phyloP scores from a whole-genome alignment of 768 basidiomycete species.

The Tylopilus plumbeoviolaceoides region DNA sequence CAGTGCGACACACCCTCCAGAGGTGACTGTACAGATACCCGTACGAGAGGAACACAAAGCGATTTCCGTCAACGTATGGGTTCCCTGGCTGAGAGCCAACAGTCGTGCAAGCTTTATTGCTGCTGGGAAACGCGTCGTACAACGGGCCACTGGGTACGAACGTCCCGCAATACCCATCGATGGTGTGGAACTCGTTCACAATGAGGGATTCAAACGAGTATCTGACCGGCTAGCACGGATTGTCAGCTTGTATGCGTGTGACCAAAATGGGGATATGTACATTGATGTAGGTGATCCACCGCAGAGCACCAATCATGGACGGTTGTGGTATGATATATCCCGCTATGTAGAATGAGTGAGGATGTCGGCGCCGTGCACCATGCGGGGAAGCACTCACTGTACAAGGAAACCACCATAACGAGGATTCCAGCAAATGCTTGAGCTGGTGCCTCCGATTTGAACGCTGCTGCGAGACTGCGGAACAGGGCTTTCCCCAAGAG shows the following conservation, averaged over 20 bases:
- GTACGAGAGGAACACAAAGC: slow-evolving; percentile 46
- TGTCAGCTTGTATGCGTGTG: background rate
- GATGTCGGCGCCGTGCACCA: background rate
- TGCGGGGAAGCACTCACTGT: slow-evolving; percentile 17
- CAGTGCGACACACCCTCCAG: slow-evolving; percentile 38
- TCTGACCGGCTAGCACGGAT: slow-evolving; percentile 47
- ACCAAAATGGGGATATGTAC: slow-evolving; percentile 39
- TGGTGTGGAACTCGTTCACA: slow-evolving; percentile 76
- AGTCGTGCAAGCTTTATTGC: slow-evolving; percentile 75
- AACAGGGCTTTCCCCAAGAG: slow-evolving; percentile 76
- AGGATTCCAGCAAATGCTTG: slow-evolving; percentile 54
- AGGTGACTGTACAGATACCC: slow-evolving; percentile 43
- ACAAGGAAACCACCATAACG: slow-evolving; percentile 53
- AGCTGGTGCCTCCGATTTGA: slow-evolving; percentile 56
- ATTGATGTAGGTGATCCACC: slow-evolving; percentile 65
- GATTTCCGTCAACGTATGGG: slow-evolving; percentile 54
- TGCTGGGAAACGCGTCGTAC: slow-evolving; percentile 50
- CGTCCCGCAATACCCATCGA: slow-evolving; percentile 56
- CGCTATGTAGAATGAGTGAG: slow-evolving; percentile 16
- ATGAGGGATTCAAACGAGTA: slow-evolving; percentile 64
- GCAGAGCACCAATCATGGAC: slow-evolving; percentile 63
- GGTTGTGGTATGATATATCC: slow-evolving; percentile 59
- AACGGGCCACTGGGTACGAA: slow-evolving; percentile 61
- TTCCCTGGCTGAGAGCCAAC: slow-evolving; percentile 63
- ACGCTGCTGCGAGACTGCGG: slow-evolving; percentile 58